Evolutionary conservation across 2,329 filamentous ascomycete species (phyloP), one percentile per base, ranked within the genome.

Genomic region (Knoxdaviesia proteae): DNA sequence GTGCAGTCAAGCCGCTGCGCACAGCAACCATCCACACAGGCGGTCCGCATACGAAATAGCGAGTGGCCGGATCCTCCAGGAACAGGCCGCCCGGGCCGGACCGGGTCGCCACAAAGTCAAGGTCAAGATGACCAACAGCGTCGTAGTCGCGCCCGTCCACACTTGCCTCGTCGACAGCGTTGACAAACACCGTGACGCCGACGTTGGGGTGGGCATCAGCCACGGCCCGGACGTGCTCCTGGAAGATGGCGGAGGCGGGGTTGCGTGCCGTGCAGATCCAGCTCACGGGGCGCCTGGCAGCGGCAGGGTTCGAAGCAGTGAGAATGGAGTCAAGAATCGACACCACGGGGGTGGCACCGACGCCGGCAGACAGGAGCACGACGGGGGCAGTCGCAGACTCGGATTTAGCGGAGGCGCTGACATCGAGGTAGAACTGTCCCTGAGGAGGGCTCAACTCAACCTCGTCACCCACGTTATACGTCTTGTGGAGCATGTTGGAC

Each of bases 41-140:
- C 0, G 81, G 80, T 0, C 81, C 82, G 52, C 82, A 87, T 42
- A 83, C 60, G 50, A 71, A 86, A 56, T 84, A 87, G 51, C 75
- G 63, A 0, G 81, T 65, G 38, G 58, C 58, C 1, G 56, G 41
- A 49, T 78, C 61, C 20, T 63, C 59, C 1, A 77, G 53, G 49
- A 67, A 71, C n/a, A 87, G 58, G 39, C 71, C 61, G 1, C 58
- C 52, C 6, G 69, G 60, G 30, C 20, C 20, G 20, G 20, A 20
- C 20, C 20, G 20, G 20, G 20, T 20, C 20, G 58, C 65, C 35
- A 83, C 53, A 43, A 62, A 65, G 33, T 61, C 56, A n/a, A 86
- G 54, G 45, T 74, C 64, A 10, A 82, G 58, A 6, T 71, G 64
- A 4, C 77, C 72, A 6, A 60, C 58, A 49, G 72, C 63, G 45